A percentile compares a stretch with the other conserved stretches of the same genome.
Conservation (phyloP, 345 rosid genomes). For the Pugionium dolabratum region DNA sequence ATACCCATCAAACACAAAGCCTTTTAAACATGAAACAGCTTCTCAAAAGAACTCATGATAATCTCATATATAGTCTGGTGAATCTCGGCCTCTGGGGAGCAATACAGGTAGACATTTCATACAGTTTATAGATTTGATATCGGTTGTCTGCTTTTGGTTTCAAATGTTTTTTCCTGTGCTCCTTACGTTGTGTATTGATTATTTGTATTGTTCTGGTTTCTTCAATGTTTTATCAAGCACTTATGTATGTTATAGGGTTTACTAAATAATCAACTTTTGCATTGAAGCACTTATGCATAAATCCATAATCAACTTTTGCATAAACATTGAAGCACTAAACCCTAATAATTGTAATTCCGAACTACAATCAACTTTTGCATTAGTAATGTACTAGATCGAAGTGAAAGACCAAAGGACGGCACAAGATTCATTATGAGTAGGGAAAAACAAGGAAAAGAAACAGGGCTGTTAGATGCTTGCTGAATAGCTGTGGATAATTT, state of each 20-base stretch:
- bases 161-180: conserved; percentile 14
- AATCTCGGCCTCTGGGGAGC: conserved; percentile 90
- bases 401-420: conserved; percentile 25
- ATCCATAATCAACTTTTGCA: conserved; percentile 3
- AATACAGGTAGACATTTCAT: conserved; percentile 53
- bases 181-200: conserved; percentile 9
- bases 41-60: conserved; percentile 70
- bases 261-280: too few relatives aligned
- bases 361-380: not conserved
- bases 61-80: conserved; percentile 58
- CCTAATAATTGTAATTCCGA: too few relatives aligned
- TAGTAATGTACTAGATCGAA: conserved; percentile 21
- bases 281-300: too few relatives aligned
- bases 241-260: conserved; percentile 6
- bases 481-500: conserved; percentile 17
- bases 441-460: not conserved
- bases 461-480: conserved; percentile 22
- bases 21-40: conserved; percentile 51
- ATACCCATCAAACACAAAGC: conserved; percentile 49
- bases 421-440: conserved; percentile 25
- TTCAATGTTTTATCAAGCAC: conserved; percentile 18
- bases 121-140: conserved; percentile 15
- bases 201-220: conserved; percentile 27
- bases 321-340: too few relatives aligned
- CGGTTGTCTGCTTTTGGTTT: conserved; percentile 22